phyloP scores from a whole-genome alignment of 257 asterid genomes.

The Nicotiana tabacum region DNA sequence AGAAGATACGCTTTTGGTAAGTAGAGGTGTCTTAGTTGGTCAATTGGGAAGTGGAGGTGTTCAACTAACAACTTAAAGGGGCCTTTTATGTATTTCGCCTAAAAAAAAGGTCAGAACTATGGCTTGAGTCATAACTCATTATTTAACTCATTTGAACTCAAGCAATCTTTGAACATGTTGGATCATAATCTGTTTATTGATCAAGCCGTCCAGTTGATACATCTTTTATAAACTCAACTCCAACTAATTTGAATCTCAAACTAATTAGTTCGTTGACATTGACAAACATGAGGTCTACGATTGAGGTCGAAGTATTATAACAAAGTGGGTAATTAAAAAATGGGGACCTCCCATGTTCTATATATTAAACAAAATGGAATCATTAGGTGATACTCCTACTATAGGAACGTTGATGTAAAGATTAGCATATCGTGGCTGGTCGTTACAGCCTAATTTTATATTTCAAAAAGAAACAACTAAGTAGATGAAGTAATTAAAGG shows the following conservation, averaged over 20 bases:
- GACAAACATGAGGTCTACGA: not conserved
- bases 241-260: not conserved
- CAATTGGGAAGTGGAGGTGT: too few species aligned
- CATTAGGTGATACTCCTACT: not conserved
- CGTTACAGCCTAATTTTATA: too few species aligned
- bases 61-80: too few species aligned
- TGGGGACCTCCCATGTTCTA: not conserved
- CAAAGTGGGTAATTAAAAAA: not conserved
- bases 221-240: not conserved
- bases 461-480: too few species aligned
- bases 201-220: not conserved
- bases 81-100: too few species aligned
- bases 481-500: too few species aligned
- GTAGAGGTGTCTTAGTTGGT: too few species aligned
- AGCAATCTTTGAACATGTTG: not conserved
- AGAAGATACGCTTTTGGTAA: too few species aligned
- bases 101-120: too few species aligned
- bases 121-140: too few species aligned
- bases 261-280: not conserved
- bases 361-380: not conserved
- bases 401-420: not conserved
- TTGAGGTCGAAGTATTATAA: not conserved
- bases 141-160: too few species aligned
- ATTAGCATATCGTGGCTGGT: not conserved
- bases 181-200: not conserved